Evolutionary conservation across 306 rosid species (phyloP), one percentile per base, ranked within the genome.

Genomic region (Lathyrus tuberosus): DNA sequence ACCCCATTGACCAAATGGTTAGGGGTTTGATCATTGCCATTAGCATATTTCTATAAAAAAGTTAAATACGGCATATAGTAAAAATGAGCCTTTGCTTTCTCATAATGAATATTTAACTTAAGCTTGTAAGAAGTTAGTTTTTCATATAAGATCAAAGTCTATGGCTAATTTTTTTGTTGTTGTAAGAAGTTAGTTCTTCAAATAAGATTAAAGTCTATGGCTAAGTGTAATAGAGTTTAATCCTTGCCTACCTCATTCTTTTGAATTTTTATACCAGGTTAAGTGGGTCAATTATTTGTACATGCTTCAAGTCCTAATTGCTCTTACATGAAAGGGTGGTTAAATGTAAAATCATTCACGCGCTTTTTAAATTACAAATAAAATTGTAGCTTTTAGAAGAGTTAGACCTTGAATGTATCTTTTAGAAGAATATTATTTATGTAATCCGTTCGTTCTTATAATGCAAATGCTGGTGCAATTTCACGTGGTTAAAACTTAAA

Each of bases 401-500:
- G 47, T 56, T 67, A 37, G 54, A 59, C 48, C 47, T 67, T 60
- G 56, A 48, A 49, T 35, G 52, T 28, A 24, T 76, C 26, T 53
- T 13, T 14, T 56, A 31, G n/a, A 30, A 42, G 16, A 41, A 18
- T 65, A 6, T 56, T 20, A 43, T 43, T 74, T 18, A 65, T 53
- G 37, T 64, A 31, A 17, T 74, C 43, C 66, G 11, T 44, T n/a
- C 6, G 31, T 61, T 51, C 28, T 54, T 68, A 11, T 38, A 35
- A 42, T 61, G 69, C 30, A 51, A 61, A 51, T 66, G 61, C 63
- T 54, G 69, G 35, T 14, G 8, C 31, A 46, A 51, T 60, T 51
- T 61, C 30, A 5, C 67, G 42, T 51, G 15, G 51, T 33, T 22
- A 24, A 44, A 40, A 10, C 54, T 42, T 49, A 58, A 10, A 11